Percentiles rank a stretch among this genome's conserved stretches.
Evolutionary conservation across 192 early-diverging fungal genomes (phyloP).

Genomic region (Hyaloraphidium curvatum): DNA sequence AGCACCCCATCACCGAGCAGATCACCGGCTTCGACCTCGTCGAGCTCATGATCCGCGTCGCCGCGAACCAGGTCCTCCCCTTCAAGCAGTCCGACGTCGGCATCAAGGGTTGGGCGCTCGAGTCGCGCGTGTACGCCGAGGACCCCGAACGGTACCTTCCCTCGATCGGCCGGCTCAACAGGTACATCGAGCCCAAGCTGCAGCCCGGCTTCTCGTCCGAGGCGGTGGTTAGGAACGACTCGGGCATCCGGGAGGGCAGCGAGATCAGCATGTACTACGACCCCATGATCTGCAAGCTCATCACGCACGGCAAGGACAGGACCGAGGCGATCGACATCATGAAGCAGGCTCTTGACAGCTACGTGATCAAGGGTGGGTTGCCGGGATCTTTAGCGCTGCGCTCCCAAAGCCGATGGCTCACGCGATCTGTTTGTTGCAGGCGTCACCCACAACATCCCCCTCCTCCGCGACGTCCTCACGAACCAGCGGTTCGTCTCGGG

Average conservation of each 20-base stretch:
- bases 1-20: constrained; percentile 62
- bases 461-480: constrained; percentile 67
- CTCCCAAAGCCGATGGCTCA: neutral
- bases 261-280: constrained; percentile 94
- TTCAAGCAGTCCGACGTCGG: constrained; percentile 52
- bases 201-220: constrained; percentile 9
- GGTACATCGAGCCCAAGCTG: constrained; percentile 60
- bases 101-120: constrained; percentile 79
- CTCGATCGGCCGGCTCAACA: constrained; percentile 66
- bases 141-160: constrained; percentile 86
- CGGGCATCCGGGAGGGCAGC: constrained; percentile 75
- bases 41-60: constrained; percentile 88
- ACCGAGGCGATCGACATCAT: constrained; percentile 55
- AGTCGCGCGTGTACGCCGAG: constrained; percentile 91
- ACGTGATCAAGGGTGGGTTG: constrained; percentile 61
- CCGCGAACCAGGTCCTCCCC: constrained; percentile 50
- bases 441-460: constrained; percentile 87
- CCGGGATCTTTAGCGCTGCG: neutral
- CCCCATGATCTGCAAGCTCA: constrained; percentile 87
- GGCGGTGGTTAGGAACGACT: constrained; percentile 70
- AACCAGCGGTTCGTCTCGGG: constrained; percentile 52
- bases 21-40: constrained; percentile 78
- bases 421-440: constrained; percentile 8
- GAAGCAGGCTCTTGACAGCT: constrained; percentile 67
- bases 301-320: constrained; percentile 59